phyloP scores from a whole-genome alignment of 768 basidiomycete species.

The Lentinula aciculospora region DNA sequence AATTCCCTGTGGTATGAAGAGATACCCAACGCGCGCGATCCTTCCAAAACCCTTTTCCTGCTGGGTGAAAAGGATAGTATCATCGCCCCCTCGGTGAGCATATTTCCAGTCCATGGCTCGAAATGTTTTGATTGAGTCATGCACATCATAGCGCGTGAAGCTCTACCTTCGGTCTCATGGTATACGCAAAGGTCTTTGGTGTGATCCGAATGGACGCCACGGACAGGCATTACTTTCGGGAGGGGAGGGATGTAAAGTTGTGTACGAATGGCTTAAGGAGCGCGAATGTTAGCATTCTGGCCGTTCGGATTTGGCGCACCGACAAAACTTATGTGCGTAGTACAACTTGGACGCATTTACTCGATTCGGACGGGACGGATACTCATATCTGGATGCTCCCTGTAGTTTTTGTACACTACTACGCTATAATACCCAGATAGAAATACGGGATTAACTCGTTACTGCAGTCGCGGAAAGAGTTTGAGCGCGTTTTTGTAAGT shows the following conservation, averaged over 20 bases:
- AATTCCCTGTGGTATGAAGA: constrained; percentile 91
- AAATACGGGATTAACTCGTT: too few species aligned
- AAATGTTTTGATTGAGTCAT: background rate
- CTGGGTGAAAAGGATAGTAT: constrained; percentile 84
- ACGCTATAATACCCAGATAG: too few species aligned
- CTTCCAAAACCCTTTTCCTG: constrained; percentile 62
- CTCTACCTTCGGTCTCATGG: constrained; percentile 76
- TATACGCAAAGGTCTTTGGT: constrained; percentile 58
- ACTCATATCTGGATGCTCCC: background rate
- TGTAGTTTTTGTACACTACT: background rate
- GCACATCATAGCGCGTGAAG: constrained; percentile 50
- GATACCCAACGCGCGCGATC: constrained; percentile 73
- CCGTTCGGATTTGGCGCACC: background rate
- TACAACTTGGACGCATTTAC: too few species aligned
- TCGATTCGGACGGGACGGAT: too few species aligned
- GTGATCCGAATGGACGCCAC: constrained; percentile 57
- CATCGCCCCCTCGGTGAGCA: constrained; percentile 59
- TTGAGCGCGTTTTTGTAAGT: constrained; percentile 43
- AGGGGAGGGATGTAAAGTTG: constrained; percentile 45
- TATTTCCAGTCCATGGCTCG: background rate
- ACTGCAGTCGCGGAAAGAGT: constrained; percentile 39
- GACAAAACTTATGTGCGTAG: too few species aligned
- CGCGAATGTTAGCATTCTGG: background rate
- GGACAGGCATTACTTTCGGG: constrained; percentile 53
- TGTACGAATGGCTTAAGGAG: constrained; percentile 59